Evolutionary conservation across 176 grass and related monocot genomes (phyloP).

Genomic region (Coix lacrymajobi): DNA sequence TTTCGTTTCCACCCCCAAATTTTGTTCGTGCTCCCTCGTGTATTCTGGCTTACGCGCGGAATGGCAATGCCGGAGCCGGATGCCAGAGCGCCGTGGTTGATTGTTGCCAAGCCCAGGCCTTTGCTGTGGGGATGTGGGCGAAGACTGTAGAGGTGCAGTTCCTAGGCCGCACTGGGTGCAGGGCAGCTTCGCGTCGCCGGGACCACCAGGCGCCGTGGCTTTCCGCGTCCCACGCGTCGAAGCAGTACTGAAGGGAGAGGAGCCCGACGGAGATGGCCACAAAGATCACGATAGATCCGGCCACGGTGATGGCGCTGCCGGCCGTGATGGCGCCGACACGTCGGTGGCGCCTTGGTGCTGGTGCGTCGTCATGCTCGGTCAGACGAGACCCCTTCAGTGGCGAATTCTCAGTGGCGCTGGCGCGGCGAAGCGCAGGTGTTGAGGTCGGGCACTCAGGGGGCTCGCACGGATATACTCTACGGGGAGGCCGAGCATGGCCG

Average conservation of each 20-base stretch:
- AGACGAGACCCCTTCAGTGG: neutral
- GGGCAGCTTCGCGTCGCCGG: neutral
- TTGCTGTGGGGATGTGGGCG: neutral
- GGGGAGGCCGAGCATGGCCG: neutral
- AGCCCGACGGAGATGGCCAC: neutral
- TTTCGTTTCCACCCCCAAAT: neutral
- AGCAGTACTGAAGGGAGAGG: neutral
- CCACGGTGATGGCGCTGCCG: neutral
- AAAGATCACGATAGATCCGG: neutral
- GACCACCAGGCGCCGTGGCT: too few relatives aligned
- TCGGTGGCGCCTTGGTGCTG: neutral
- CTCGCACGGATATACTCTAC: too few relatives aligned
- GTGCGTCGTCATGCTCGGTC: neutral
- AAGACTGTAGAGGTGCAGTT: neutral
- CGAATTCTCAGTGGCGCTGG: too few relatives aligned
- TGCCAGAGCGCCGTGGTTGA: neutral
- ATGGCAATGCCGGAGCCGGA: constrained; percentile 3
- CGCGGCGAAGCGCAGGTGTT: neutral
- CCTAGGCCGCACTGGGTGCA: neutral
- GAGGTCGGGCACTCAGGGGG: neutral
- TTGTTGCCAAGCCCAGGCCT: neutral
- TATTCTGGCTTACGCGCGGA: neutral
- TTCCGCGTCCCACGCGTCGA: neutral
- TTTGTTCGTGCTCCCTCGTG: neutral
- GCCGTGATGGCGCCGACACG: neutral